Percentiles rank a stretch among this genome's conserved stretches.
Conservation (phyloP, 257 asterid genomes). For the Coffea canephora region DNA sequence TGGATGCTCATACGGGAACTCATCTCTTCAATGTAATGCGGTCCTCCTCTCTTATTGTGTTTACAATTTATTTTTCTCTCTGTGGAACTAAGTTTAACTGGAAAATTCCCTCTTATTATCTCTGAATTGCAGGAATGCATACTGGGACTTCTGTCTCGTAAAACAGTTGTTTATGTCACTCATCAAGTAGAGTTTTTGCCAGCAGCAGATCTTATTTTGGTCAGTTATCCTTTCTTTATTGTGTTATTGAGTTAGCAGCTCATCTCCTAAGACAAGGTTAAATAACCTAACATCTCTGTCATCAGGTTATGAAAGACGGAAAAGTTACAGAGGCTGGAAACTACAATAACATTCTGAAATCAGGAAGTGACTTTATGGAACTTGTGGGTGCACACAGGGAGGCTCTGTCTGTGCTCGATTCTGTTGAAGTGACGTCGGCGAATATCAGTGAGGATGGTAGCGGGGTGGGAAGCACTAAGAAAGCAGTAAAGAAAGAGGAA, state of each 20-base stretch:
- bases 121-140: slow-evolving; percentile 64
- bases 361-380: slow-evolving; percentile 78
- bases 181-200: slow-evolving; percentile 94
- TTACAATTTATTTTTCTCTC: not conserved
- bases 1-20: slow-evolving; percentile 90
- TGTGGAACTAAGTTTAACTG: not conserved
- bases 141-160: slow-evolving; percentile 50
- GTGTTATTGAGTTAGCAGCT: not conserved
- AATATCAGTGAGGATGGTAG: slow-evolving; percentile 27
- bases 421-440: slow-evolving; percentile 28
- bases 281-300: slow-evolving; percentile 2
- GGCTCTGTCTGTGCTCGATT: slow-evolving; percentile 66
- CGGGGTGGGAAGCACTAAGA: slow-evolving; percentile 17
- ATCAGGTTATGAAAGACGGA: slow-evolving; percentile 87
- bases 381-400: slow-evolving; percentile 88
- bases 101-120: not conserved
- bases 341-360: slow-evolving; percentile 63
- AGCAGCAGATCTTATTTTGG: slow-evolving; percentile 79
- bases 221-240: slow-evolving; percentile 31
- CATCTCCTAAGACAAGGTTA: not conserved
- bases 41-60: slow-evolving; percentile 1
- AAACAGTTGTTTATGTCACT: slow-evolving; percentile 71
- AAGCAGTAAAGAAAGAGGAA: slow-evolving; percentile 35
- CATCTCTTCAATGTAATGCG: slow-evolving; percentile 72
- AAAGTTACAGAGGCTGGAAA: slow-evolving; percentile 71